Conservation (phyloP, 2,329 filamentous ascomycete genomes). For the Kalmusia sp. region DNA sequence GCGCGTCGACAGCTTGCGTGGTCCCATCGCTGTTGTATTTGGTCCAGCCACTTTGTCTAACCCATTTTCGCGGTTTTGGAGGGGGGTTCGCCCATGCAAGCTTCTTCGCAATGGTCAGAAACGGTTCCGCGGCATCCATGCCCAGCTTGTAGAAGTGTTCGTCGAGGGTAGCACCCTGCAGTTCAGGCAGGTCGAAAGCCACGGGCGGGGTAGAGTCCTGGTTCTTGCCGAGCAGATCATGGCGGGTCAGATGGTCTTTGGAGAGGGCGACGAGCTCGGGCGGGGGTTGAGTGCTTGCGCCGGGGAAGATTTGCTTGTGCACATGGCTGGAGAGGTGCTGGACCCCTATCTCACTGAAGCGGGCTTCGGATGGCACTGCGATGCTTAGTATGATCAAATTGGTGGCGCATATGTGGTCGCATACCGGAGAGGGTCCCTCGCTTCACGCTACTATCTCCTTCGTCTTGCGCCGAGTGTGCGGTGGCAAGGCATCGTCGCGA, state of each 20-base stretch:
- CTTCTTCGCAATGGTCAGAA: slow-evolving; percentile 74
- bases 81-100: slow-evolving; percentile 70
- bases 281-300: slow-evolving; percentile 61
- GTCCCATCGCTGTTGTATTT: slow-evolving; percentile 82
- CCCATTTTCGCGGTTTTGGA: slow-evolving; percentile 74
- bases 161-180: slow-evolving; percentile 83
- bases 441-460: slow-evolving; percentile 10
- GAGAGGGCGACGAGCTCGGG: slow-evolving; percentile 80
- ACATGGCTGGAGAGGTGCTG: slow-evolving; percentile 90
- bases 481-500: slow-evolving; percentile 39
- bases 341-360: slow-evolving; percentile 92
- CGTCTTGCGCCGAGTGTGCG: slow-evolving; percentile 11
- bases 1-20: slow-evolving; percentile 75
- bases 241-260: slow-evolving; percentile 79
- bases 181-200: slow-evolving; percentile 80
- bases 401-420: not conserved
- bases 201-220: slow-evolving; percentile 77
- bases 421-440: slow-evolving; percentile 30
- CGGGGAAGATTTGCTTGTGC: slow-evolving; percentile 81
- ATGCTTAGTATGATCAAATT: slow-evolving; percentile 12
- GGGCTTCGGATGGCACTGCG: slow-evolving; percentile 59
- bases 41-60: slow-evolving; percentile 85
- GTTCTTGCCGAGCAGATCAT: slow-evolving; percentile 90
- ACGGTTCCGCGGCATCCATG: slow-evolving; percentile 85
- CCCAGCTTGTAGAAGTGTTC: slow-evolving; percentile 94